These are phyloP conservation scores for Spirogloea muscicola DNA, from an alignment of 139 green algal species.

Conservation along the genomic window DNA sequence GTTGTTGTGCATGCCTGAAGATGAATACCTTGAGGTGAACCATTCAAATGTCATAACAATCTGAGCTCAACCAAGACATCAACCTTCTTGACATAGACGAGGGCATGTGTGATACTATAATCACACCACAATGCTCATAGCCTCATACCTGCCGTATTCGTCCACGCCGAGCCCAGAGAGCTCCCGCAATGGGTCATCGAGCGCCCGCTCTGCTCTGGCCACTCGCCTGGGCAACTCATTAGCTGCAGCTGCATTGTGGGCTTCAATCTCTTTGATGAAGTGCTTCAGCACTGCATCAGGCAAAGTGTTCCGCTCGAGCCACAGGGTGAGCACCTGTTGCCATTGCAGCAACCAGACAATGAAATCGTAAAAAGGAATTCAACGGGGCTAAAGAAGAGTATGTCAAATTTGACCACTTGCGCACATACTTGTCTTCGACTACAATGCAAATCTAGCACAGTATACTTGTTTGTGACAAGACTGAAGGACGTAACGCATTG, in stretches of 20 bases:
- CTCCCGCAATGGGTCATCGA: constrained; percentile 33
- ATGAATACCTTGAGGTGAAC: too few species aligned
- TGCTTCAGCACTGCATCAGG: constrained; percentile 10
- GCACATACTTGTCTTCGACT: not conserved
- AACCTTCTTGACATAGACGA: too few species aligned
- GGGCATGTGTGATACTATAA: too few species aligned
- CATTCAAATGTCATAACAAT: too few species aligned
- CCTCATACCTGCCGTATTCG: constrained; percentile 42
- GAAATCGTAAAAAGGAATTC: not conserved
- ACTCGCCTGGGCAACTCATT: too few species aligned
- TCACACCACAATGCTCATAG: too few species aligned
- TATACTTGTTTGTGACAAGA: not conserved
- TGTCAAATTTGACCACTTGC: not conserved
- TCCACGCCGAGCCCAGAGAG: constrained; percentile 18
- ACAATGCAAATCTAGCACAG: not conserved
- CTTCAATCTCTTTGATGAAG: constrained; percentile 22
- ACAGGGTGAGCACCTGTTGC: constrained; percentile 18
- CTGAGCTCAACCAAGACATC: too few species aligned
- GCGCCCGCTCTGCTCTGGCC: constrained; percentile 3
- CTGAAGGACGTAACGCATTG: not conserved
- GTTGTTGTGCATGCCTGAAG: too few species aligned
- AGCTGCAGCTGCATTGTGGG: too few species aligned
- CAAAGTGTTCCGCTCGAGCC: constrained; percentile 13
- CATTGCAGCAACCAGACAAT: not conserved
- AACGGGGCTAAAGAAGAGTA: too few species aligned